Base-by-base conservation (phyloP, 306 rosid genomes). In the Prunus davidiana region DNA sequence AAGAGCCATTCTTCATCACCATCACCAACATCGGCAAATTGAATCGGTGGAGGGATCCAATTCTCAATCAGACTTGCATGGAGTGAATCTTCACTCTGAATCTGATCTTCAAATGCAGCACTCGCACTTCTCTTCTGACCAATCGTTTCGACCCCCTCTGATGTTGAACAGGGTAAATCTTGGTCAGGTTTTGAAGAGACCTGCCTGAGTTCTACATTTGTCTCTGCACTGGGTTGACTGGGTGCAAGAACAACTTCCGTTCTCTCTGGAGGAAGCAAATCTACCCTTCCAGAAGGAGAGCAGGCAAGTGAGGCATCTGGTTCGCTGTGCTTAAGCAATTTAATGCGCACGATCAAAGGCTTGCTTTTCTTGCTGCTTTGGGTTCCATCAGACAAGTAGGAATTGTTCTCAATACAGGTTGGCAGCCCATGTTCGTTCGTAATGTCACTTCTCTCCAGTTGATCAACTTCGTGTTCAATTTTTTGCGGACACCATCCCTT, bases 341-440 rank as follows among this genome's bases (percentile, higher is more conserved):
- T 75, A 22, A 89, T 75, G 61, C 83, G 83, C 30, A 88, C 27
- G 12, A 79, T 45, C 67, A 30, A 63, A 16, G 67, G 49, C 73
- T 85, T 90, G 72, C 97, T 88, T 82, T 87, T 90, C 13, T 72
- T 70, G 68, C 89, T 74, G 71, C 76, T 87, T 63, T 88, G 92
- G 52, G 77, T 74, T 73, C 89, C 86, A 49, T 89, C 92, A 20
- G 97, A 90, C 71, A 76, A 80, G 78, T 87, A 85, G 54, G 77
- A 76, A 52, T 49, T 76, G 66, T 83, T 85, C 7, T 58, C 78
- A 11, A 87, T 85, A 67, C 80, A 67, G 45, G 79, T 73, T 1
- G 96, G 91, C 30, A 78, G 89, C 27, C 81, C 93, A 77, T 75
- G 91, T 65, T 95, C 98, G 74, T 81, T 88, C 0, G 97, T 90